Evolutionary conservation across 768 basidiomycete species (phyloP), one percentile per base, ranked within the genome.

Genomic region (Podaxis mareebaensis): DNA sequence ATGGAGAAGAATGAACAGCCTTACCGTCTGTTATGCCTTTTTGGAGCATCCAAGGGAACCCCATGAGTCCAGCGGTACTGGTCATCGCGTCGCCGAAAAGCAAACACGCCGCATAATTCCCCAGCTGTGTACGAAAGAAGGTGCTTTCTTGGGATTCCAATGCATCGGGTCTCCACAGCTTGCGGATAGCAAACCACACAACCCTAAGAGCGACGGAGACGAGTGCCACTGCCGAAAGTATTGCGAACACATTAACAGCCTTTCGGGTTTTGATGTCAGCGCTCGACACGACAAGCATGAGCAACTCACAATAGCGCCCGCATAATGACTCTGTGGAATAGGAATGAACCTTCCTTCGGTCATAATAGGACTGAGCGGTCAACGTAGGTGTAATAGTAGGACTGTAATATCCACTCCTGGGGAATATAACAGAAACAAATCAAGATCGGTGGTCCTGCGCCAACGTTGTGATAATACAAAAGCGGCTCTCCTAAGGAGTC

Each of bases 71-170:
- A 58, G 86, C 78, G 15, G 78, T 57, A 36, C 81, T 79, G 61
- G 76, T 83, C 69, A 87, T 74, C 58, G 84, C 74, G 71, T 90
- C 86, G 64, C 82, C 81, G 28, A 86, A 66, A 64, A 91, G 76
- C 61, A 92, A 77, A 68, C 85, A 89, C 42, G 77, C 79, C n/a
- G 83, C 81, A 70, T 90, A 91, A 55, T 83, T 81, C 1, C 91
- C 91, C 13, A 91, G 81, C 65, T 89, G 89, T 6, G 89, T 89
- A 61, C 82, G 81, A 73, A 92, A 90, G 73, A 91, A 90, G 64
- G 85, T 75, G 46, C 80, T 83, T 71, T 86, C 85, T 36, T 75
- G 74, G 17, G 79, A 69, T 63, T 72, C 69, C 30, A 68, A 54
- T 17, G 63, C 66, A 36, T 71, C 65, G 39, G 60, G 68, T 36